Evolutionary conservation across 2,329 filamentous ascomycete species (phyloP).

Genomic region (Aspergillus clavatus): DNA sequence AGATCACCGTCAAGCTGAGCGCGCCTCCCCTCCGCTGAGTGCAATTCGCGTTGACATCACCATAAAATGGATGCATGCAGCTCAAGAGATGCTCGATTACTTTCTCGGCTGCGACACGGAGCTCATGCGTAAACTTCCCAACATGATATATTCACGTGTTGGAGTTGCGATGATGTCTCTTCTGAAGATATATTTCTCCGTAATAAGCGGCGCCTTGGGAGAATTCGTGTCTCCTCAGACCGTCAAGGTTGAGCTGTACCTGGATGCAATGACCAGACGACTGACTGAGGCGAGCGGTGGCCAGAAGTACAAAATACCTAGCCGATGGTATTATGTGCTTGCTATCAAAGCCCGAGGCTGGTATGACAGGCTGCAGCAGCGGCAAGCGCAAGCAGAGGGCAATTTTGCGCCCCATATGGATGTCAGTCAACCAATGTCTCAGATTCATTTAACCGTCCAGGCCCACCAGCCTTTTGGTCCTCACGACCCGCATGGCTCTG

Average conservation of each 20-base stretch:
- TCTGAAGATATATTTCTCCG: constrained; percentile 33
- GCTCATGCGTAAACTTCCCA: constrained; percentile 31
- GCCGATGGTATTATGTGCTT: constrained; percentile 31
- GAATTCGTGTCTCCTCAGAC: constrained; percentile 27
- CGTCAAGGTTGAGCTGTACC: constrained; percentile 29
- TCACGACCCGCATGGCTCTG: constrained; percentile 4
- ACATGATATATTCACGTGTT: constrained; percentile 31
- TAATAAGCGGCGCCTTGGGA: constrained; percentile 26
- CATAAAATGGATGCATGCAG: constrained; percentile 36
- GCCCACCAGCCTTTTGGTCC: constrained; percentile 7
- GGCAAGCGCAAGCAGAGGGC: constrained; percentile 14
- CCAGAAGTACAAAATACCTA: constrained; percentile 31
- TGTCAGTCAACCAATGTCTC: constrained; percentile 2
- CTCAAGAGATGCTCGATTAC: constrained; percentile 30
- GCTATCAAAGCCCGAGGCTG: constrained; percentile 30
- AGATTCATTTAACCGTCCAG: constrained; percentile 1
- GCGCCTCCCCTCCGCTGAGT: constrained; percentile 19
- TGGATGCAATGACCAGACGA: constrained; percentile 26
- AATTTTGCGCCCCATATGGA: constrained; percentile 7
- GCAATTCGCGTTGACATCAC: constrained; percentile 34
- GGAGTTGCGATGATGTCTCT: constrained; percentile 30
- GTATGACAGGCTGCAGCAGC: constrained; percentile 26
- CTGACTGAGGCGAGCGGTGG: constrained; percentile 31
- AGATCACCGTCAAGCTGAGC: constrained; percentile 4
- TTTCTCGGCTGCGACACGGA: constrained; percentile 31